Evolutionary conservation across 176 grass and related monocot species (phyloP), one percentile per base, ranked within the genome.

Genomic region (Elaeis guineensis): DNA sequence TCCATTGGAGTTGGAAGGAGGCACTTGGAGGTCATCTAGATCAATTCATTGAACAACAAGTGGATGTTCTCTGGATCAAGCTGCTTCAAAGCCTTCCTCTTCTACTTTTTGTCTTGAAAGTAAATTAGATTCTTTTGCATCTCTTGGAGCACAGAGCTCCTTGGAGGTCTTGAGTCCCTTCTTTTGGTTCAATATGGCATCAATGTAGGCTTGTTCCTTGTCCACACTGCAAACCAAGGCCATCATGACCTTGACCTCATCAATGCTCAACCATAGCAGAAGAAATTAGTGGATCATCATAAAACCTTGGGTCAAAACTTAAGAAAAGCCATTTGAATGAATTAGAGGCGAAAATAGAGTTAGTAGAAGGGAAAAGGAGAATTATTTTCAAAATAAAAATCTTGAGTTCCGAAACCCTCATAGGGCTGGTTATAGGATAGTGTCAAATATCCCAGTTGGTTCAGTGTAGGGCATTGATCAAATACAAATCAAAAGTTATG

Each of bases 111-210:
- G 84, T 84, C 85, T 49, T 83, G 75, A 77, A 82, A 91, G 49
- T 51, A 39, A 4, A 86, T 79, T 39, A 85, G 74, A 75, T 72
- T 83, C 73, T 86, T 83, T 65, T 91, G 93, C 87, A 97, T 97
- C 78, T 97, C 93, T 62, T 80, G 81, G 21, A 86, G 64, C 58
- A 91, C 59, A 91, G 59, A 97, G 93, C 69, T 91, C 93, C 28
- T 91, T 84, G 18, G 93, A 84, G 28, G 91, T 72, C 50, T 71
- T 66, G 16, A 80, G 54, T 6, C 75, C 68, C 61, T 80, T 72
- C 17, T 71, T 75, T 25, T 85, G 84, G n/a, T 70, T 70, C 55
- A 55, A 51, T 17, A 91, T 59, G 72, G 78, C 72, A 52, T 96
- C 92, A 21, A 88, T 24, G 28, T 78, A 83, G 30, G 58, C 75